Percentiles rank a stretch among this genome's conserved stretches.
phyloP scores from a whole-genome alignment of 805 yeast genomes.

The Candida hispaniensis region DNA sequence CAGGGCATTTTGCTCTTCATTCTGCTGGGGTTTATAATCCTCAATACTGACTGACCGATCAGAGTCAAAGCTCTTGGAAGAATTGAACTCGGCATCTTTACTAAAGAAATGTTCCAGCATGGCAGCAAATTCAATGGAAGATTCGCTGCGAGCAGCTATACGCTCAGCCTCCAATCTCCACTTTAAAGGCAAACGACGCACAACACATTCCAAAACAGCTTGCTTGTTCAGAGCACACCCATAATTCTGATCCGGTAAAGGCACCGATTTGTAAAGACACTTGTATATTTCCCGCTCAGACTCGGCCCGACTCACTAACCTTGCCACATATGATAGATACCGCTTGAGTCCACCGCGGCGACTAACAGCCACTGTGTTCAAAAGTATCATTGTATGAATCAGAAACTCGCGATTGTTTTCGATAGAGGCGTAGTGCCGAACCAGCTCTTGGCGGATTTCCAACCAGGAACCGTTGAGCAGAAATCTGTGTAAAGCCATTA shows the following conservation, averaged over 20 bases:
- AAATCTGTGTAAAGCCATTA: neutral
- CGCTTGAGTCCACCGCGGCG: conserved; percentile 10
- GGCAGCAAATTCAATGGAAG: conserved; percentile 12
- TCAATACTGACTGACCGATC: too few relatives aligned
- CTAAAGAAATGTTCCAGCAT: conserved; percentile 9
- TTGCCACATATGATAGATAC: conserved; percentile 11
- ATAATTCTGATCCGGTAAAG: neutral
- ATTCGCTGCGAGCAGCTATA: neutral
- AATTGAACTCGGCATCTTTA: conserved; percentile 11
- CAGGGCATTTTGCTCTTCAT: too few relatives aligned
- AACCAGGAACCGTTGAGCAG: conserved; percentile 9
- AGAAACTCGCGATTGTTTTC: conserved; percentile 5
- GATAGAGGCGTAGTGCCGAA: conserved; percentile 3
- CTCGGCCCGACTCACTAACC: conserved; percentile 8
- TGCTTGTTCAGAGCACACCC: conserved; percentile 2
- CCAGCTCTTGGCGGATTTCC: conserved; percentile 4
- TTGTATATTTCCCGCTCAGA: conserved; percentile 13
- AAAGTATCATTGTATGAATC: conserved; percentile 3
- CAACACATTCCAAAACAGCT: conserved; percentile 2
- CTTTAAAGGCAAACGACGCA: conserved; percentile 5
- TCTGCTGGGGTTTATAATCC: too few relatives aligned
- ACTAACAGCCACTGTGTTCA: conserved; percentile 10
- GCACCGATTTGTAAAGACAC: conserved; percentile 10
- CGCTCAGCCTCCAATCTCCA: conserved; percentile 7
- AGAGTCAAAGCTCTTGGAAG: too few relatives aligned